Evolutionary conservation across 2,329 filamentous ascomycete species (phyloP).

Genomic region (Colletotrichum tamarilloi): DNA sequence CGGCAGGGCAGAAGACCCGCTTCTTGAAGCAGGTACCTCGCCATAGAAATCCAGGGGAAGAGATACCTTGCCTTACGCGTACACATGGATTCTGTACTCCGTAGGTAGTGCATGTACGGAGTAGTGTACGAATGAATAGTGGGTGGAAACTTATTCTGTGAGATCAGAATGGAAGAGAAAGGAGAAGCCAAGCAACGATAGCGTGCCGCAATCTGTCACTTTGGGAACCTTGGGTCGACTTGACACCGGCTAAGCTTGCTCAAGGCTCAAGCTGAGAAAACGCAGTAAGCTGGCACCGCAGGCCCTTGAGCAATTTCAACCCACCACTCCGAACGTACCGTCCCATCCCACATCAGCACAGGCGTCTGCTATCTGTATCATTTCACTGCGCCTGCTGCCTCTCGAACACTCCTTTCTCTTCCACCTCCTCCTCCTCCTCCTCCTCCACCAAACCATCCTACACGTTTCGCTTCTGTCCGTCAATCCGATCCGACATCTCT

Average conservation of each 20-base stretch:
- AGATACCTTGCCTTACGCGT: conserved; percentile 19
- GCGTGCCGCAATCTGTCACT: background rate
- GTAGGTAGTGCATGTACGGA: too few relatives aligned
- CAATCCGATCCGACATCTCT: background rate
- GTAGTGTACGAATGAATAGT: background rate
- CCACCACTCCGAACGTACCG: conserved; percentile 10
- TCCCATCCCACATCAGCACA: conserved; percentile 25
- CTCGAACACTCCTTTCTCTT: conserved; percentile 10
- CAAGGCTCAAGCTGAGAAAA: background rate
- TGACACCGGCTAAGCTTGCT: background rate
- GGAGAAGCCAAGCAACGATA: conserved; percentile 19
- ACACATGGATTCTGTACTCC: too few relatives aligned
- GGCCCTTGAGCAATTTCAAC: conserved; percentile 16
- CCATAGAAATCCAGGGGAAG: background rate
- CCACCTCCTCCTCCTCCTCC: background rate
- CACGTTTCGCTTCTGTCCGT: conserved; percentile 2
- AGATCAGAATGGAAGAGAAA: background rate
- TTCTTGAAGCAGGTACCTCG: background rate
- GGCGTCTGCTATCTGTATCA: conserved; percentile 14
- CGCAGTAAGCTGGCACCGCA: background rate
- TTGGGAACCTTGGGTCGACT: background rate
- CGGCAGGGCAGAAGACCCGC: conserved; percentile 7
- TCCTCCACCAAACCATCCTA: background rate
- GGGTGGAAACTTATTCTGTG: conserved; percentile 6
- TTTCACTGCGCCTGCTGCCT: background rate